Percentiles rank a stretch among this genome's conserved stretches.
phyloP scores from a whole-genome alignment of 768 basidiomycete genomes.

The Suillus ampliporus region DNA sequence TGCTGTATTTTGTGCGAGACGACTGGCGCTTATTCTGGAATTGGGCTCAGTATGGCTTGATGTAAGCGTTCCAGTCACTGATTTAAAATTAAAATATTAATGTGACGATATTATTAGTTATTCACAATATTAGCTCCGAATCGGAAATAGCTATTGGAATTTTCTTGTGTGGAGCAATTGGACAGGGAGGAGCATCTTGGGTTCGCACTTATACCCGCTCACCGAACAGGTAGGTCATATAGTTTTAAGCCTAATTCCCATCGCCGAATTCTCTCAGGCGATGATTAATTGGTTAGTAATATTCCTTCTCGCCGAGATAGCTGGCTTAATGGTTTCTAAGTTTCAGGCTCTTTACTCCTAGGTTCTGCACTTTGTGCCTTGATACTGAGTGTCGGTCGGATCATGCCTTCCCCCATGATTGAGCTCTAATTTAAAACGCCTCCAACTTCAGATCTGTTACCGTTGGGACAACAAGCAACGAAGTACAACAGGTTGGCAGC shows the following conservation, averaged over 20 bases:
- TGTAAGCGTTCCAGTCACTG: constrained; percentile 51
- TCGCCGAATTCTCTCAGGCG: background rate
- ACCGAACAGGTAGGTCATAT: constrained; percentile 58
- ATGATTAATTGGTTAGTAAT: background rate
- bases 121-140: constrained; percentile 71
- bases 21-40: constrained; percentile 70
- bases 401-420: constrained; percentile 21
- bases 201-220: constrained; percentile 65
- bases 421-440: background rate
- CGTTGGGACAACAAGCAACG: constrained; percentile 61
- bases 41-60: constrained; percentile 71
- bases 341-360: constrained; percentile 46
- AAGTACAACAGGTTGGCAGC: constrained; percentile 56
- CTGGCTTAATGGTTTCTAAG: background rate
- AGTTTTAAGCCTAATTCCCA: background rate
- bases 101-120: constrained; percentile 41
- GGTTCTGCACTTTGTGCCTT: constrained; percentile 59
- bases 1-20: constrained; percentile 71
- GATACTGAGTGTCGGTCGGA: constrained; percentile 56
- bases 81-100: background rate
- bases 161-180: constrained; percentile 73
- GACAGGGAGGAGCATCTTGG: constrained; percentile 69
- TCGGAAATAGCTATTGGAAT: constrained; percentile 72
- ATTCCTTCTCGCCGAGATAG: background rate
- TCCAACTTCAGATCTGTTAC: constrained; percentile 64